Conservation (phyloP, 1,284 basidiomycete species). For the Melampsora larici-populina region DNA sequence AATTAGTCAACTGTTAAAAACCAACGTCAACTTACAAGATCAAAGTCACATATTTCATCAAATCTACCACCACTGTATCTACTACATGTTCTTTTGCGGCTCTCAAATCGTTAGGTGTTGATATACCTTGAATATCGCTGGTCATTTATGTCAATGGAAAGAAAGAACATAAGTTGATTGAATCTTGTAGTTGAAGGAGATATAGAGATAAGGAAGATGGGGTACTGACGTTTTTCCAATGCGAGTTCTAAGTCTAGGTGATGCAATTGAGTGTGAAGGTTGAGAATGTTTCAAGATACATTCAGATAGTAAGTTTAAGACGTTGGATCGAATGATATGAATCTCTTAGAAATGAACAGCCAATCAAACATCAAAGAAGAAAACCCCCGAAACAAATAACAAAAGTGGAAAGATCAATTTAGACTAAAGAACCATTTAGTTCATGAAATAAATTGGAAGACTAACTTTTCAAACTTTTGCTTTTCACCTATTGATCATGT, state of each 20-base stretch:
- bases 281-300: constrained; percentile 18
- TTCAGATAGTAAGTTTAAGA: constrained; percentile 28
- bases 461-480: constrained; percentile 11
- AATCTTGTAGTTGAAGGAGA: background rate
- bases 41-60: constrained; percentile 21
- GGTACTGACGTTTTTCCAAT: constrained; percentile 31
- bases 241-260: constrained; percentile 21
- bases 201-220: too few relatives aligned
- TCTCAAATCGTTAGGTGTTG: constrained; percentile 24
- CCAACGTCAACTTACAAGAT: constrained; percentile 2
- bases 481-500: background rate
- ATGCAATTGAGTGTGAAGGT: constrained; percentile 21
- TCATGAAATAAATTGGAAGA: background rate
- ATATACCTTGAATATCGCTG: constrained; percentile 23
- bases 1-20: too few relatives aligned
- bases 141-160: constrained; percentile 23
- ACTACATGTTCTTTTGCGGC: constrained; percentile 3
- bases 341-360: background rate
- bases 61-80: background rate
- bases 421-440: background rate
- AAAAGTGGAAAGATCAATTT: too few relatives aligned
- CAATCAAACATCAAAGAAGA: too few relatives aligned
- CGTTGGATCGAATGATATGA: constrained; percentile 32
- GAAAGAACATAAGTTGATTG: background rate
- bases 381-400: too few relatives aligned